phyloP scores from a whole-genome alignment of 2,329 filamentous ascomycete species.

The Xylariales sp. region DNA sequence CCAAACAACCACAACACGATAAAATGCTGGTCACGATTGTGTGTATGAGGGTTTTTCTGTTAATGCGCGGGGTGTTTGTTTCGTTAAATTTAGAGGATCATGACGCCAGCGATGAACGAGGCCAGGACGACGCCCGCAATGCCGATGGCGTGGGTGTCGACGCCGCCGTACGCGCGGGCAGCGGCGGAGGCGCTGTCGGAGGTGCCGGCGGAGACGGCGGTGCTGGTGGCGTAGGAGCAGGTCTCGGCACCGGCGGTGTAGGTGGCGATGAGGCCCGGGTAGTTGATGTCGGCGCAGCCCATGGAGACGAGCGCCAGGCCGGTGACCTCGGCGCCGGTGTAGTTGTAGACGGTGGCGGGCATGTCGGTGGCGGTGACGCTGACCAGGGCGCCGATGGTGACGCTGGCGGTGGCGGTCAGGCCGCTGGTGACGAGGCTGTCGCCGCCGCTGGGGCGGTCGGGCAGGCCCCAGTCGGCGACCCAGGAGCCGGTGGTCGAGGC shows the following conservation, averaged over 20 bases:
- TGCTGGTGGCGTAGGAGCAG: slow-evolving; percentile 11
- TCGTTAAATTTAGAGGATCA: slow-evolving; percentile 2
- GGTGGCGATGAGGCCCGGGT: slow-evolving; percentile 11
- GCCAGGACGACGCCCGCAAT: slow-evolving; percentile 1
- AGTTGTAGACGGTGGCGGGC: slow-evolving; percentile 43
- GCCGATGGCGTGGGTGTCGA: neutral
- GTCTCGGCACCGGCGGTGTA: slow-evolving; percentile 11
- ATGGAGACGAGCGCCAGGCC: slow-evolving; percentile 35
- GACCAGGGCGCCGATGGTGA: slow-evolving; percentile 55
- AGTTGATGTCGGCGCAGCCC: slow-evolving; percentile 7
- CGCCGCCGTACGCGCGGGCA: neutral
- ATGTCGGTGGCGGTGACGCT: slow-evolving; percentile 51
- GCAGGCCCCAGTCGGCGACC: slow-evolving; percentile 68
- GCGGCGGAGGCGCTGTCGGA: slow-evolving; percentile 1
- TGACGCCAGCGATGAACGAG: neutral
- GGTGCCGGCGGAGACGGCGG: slow-evolving; percentile 9
- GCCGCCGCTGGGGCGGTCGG: slow-evolving; percentile 56
- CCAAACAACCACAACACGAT: too few species aligned
- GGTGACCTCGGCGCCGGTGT: slow-evolving; percentile 33
- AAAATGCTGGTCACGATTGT: too few species aligned
- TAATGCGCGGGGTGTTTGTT: too few species aligned
- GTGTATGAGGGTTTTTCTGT: too few species aligned
- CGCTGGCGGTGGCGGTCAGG: slow-evolving; percentile 51
- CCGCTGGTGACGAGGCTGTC: slow-evolving; percentile 69
- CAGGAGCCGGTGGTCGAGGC: slow-evolving; percentile 58